Conservation (phyloP, 1,284 basidiomycete genomes). For the Puccinia coronata region DNA sequence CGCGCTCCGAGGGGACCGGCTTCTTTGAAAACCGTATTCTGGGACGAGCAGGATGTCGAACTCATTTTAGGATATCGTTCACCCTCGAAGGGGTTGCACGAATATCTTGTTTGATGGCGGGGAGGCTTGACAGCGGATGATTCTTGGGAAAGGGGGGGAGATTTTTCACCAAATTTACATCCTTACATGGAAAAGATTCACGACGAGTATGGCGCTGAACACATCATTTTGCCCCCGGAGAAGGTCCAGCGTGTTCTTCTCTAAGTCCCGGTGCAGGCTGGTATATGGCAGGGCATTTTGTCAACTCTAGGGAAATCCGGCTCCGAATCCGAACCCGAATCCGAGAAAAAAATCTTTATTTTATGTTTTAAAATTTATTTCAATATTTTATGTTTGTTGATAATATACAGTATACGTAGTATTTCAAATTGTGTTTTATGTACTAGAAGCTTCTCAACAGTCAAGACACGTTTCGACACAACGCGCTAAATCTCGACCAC, state of each 20-base stretch:
- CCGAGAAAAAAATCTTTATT: neutral
- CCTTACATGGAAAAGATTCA: neutral
- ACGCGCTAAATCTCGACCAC: too few relatives aligned
- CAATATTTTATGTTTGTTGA: too few relatives aligned
- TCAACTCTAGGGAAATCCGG: too few relatives aligned
- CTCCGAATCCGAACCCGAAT: too few relatives aligned
- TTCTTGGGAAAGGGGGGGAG: neutral
- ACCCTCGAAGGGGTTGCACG: neutral
- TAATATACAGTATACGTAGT: too few relatives aligned
- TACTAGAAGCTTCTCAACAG: too few relatives aligned
- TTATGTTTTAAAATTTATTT: too few relatives aligned
- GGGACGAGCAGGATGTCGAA: neutral
- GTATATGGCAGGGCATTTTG: neutral
- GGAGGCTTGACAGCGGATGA: neutral
- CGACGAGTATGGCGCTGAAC: neutral
- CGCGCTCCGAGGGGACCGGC: neutral
- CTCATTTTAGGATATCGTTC: neutral
- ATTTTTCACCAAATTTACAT: neutral
- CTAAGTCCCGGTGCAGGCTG: too few relatives aligned
- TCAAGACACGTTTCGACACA: too few relatives aligned
- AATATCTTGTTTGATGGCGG: neutral
- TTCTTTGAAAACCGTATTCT: neutral
- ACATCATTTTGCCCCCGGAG: neutral
- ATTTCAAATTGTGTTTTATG: too few relatives aligned
- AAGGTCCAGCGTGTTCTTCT: neutral